These are phyloP conservation scores for Epichloe typhina DNA, from an alignment of 2,329 filamentous ascomycete genomes.

Conservation along the genomic window DNA sequence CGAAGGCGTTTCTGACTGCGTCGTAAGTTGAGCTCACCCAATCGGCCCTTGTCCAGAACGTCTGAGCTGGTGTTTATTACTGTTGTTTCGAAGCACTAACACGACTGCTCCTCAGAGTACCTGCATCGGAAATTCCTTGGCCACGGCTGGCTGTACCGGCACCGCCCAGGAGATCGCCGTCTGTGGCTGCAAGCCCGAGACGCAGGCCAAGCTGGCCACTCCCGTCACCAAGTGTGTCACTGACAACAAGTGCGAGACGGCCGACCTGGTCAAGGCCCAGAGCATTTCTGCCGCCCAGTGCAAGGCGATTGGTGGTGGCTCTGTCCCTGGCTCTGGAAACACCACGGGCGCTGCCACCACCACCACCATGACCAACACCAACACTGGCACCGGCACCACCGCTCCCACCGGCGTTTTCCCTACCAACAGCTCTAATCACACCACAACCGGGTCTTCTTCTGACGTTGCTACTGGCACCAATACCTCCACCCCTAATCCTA, in stretches of 20 bases:
- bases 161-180: conserved; percentile 8
- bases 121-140: conserved; percentile 24
- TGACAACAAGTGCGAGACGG: conserved; percentile 18
- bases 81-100: neutral
- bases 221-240: conserved; percentile 20
- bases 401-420: conserved; percentile 5
- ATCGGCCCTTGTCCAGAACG: too few species aligned
- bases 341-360: neutral
- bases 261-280: conserved; percentile 20
- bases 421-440: neutral
- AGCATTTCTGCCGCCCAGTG: conserved; percentile 19
- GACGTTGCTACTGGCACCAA: neutral
- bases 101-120: conserved; percentile 9
- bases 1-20: conserved; percentile 22
- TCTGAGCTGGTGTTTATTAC: too few species aligned
- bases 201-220: conserved; percentile 17
- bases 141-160: conserved; percentile 8
- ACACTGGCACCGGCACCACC: neutral
- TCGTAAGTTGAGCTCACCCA: conserved; percentile 20
- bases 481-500: neutral
- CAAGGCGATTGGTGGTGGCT: conserved; percentile 6
- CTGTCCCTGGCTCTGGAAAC: conserved; percentile 1
- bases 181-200: conserved; percentile 28
- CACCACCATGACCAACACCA: neutral
- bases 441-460: conserved; percentile 6